These are phyloP conservation scores for Podospora conica DNA, from an alignment of 495 filamentous ascomycete species.

Conservation along the genomic window DNA sequence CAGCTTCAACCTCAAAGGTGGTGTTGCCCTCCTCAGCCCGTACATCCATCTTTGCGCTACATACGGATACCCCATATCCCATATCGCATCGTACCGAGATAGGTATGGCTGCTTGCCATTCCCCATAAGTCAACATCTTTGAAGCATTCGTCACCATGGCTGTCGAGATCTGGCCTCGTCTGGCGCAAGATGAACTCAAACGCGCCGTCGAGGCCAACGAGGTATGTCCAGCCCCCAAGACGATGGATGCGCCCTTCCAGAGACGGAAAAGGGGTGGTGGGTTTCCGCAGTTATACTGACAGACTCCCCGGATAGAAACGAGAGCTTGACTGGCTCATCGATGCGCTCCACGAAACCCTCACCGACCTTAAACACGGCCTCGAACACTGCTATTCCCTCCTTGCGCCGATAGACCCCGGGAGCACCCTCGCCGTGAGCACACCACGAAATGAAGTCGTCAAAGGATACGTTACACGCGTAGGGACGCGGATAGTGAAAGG, in stretches of 20 bases:
- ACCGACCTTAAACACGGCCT: constrained; percentile 73
- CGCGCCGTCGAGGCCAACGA: constrained; percentile 60
- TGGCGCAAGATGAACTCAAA: constrained; percentile 57
- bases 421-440: constrained; percentile 85
- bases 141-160: constrained; percentile 50
- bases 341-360: constrained; percentile 70
- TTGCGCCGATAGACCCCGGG: constrained; percentile 74
- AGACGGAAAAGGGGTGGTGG: constrained; percentile 23
- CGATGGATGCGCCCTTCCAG: too few relatives aligned
- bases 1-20: not conserved
- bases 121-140: constrained; percentile 8
- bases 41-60: not conserved
- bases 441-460: constrained; percentile 79
- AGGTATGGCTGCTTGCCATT: constrained; percentile 34
- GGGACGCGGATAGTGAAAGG: constrained; percentile 72
- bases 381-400: constrained; percentile 77
- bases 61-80: not conserved
- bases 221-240: constrained; percentile 39
- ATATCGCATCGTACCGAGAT: not conserved
- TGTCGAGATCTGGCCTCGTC: constrained; percentile 69
- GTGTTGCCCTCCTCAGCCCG: not conserved
- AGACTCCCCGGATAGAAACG: constrained; percentile 54
- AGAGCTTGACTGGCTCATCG: constrained; percentile 84
- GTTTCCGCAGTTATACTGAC: too few relatives aligned
- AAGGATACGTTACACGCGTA: constrained; percentile 81